Evolutionary conservation across 1,284 basidiomycete species (phyloP).

Genomic region (Papiliotrema flavescens): DNA sequence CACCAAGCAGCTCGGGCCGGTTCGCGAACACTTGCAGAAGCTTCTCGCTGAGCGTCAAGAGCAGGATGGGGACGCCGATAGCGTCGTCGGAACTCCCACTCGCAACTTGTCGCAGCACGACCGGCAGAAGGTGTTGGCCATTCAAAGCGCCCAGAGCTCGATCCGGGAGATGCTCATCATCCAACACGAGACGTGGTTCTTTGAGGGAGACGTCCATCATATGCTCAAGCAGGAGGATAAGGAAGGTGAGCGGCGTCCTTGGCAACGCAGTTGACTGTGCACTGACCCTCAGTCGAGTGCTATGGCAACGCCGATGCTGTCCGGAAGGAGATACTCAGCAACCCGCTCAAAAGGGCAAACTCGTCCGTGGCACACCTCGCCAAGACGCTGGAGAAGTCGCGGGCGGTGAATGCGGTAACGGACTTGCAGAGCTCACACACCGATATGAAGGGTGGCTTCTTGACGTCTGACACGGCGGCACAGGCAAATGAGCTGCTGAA

Average conservation of each 20-base stretch:
- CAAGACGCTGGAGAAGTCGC: slow-evolving; percentile 3
- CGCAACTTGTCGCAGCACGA: slow-evolving; percentile 29
- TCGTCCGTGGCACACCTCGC: slow-evolving; percentile 17
- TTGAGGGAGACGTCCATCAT: slow-evolving; percentile 40
- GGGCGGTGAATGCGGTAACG: slow-evolving; percentile 12
- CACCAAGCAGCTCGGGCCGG: slow-evolving; percentile 18
- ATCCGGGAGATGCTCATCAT: slow-evolving; percentile 36
- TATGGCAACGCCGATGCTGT: slow-evolving; percentile 35
- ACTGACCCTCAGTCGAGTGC: slow-evolving; percentile 18
- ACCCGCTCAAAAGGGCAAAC: slow-evolving; percentile 29
- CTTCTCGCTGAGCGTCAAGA: slow-evolving; percentile 27
- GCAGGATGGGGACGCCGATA: slow-evolving; percentile 2
- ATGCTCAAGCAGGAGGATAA: slow-evolving; percentile 17
- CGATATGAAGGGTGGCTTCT: slow-evolving; percentile 20
- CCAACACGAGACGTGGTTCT: slow-evolving; percentile 39
- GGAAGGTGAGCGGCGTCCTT: slow-evolving; percentile 10
- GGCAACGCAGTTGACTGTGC: background rate
- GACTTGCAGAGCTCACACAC: slow-evolving; percentile 27
- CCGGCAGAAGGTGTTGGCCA: slow-evolving; percentile 11
- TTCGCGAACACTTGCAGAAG: slow-evolving; percentile 18
- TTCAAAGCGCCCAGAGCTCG: slow-evolving; percentile 8
- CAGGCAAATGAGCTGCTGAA: slow-evolving; percentile 33
- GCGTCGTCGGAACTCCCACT: slow-evolving; percentile 13
- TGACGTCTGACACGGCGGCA: slow-evolving; percentile 16
- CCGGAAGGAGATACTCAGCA: slow-evolving; percentile 36